Percentiles rank a stretch among this genome's conserved stretches.
Conservation (phyloP, 2,329 filamentous ascomycete genomes). For the Trichophyton verrucosum region DNA sequence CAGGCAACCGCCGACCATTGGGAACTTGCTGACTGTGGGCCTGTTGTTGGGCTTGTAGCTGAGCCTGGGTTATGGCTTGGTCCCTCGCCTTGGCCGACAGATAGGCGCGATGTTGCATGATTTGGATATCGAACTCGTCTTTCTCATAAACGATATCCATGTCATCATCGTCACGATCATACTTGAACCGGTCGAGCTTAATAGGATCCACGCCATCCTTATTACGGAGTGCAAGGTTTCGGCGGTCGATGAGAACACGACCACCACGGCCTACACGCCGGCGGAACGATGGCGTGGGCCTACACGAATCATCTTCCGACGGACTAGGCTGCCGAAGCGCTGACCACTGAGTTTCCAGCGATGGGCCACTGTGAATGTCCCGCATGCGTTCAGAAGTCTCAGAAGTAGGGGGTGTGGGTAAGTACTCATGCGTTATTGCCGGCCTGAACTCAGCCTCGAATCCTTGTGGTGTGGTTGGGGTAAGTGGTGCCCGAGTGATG, state of each 20-base stretch:
- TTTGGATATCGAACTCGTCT: constrained; percentile 52
- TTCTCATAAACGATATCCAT: constrained; percentile 62
- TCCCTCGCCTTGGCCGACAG: constrained; percentile 33
- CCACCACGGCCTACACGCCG: constrained; percentile 74
- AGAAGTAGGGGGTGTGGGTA: constrained; percentile 40
- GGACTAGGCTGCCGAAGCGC: constrained; percentile 28
- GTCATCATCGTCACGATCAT: constrained; percentile 63
- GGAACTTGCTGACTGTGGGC: constrained; percentile 20
- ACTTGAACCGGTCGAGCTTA: constrained; percentile 66
- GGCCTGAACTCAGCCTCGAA: constrained; percentile 55
- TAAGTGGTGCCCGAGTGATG: constrained; percentile 72
- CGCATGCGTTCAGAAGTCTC: constrained; percentile 35
- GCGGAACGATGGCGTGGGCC: constrained; percentile 55
- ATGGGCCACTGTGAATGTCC: constrained; percentile 26
- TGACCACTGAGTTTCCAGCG: constrained; percentile 26
- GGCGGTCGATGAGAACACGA: constrained; percentile 77
- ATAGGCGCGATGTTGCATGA: constrained; percentile 45
- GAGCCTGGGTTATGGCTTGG: constrained; percentile 31
- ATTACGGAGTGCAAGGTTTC: constrained; percentile 48
- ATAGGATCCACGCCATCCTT: constrained; percentile 36
- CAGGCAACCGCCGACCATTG: constrained; percentile 24
- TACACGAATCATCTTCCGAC: constrained; percentile 32
- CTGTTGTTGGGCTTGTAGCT: constrained; percentile 31
- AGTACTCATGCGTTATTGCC: constrained; percentile 55
- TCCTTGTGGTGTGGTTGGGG: constrained; percentile 56